These are phyloP conservation scores for Cytospora chrysosperma DNA, from an alignment of 2,329 filamentous ascomycete species.

Conservation along the genomic window DNA sequence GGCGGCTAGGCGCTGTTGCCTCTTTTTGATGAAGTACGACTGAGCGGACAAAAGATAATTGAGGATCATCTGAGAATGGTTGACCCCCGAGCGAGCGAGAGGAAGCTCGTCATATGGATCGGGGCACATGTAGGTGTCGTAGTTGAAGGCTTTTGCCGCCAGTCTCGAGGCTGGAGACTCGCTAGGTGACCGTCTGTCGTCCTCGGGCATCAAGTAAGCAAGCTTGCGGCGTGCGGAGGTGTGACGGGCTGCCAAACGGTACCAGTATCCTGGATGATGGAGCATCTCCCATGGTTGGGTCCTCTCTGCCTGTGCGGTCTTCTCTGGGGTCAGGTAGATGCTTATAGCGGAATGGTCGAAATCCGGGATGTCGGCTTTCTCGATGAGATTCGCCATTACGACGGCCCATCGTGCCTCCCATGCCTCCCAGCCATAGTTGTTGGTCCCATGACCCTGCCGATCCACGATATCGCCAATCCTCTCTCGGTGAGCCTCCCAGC, in stretches of 20 bases:
- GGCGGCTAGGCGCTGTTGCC: constrained; percentile 52
- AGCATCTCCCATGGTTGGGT: constrained; percentile 63
- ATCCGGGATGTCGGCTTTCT: constrained; percentile 52
- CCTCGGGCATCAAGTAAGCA: constrained; percentile 58
- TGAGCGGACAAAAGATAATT: constrained; percentile 51
- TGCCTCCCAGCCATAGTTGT: constrained; percentile 89
- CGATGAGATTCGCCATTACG: constrained; percentile 61
- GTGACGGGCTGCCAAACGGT: constrained; percentile 59
- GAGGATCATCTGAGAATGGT: constrained; percentile 57
- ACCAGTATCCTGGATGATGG: constrained; percentile 69
- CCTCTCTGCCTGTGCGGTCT: constrained; percentile 55
- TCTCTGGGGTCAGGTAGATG: constrained; percentile 58
- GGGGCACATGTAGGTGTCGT: constrained; percentile 67
- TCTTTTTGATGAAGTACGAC: constrained; percentile 52
- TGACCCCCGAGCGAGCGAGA: constrained; percentile 47
- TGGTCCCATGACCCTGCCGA: constrained; percentile 77
- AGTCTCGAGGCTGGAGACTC: constrained; percentile 45
- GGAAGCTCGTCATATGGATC: constrained; percentile 61
- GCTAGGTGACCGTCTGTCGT: constrained; percentile 54
- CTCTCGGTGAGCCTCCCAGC: constrained; percentile 76
- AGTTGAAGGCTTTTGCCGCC: constrained; percentile 53
- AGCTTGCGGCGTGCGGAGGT: constrained; percentile 51
- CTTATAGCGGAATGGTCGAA: constrained; percentile 44
- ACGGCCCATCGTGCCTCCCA: constrained; percentile 79
- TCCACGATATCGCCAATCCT: constrained; percentile 77